Base-by-base conservation (phyloP, 75 land plant species). In the Isoetes taiwanensis region DNA sequence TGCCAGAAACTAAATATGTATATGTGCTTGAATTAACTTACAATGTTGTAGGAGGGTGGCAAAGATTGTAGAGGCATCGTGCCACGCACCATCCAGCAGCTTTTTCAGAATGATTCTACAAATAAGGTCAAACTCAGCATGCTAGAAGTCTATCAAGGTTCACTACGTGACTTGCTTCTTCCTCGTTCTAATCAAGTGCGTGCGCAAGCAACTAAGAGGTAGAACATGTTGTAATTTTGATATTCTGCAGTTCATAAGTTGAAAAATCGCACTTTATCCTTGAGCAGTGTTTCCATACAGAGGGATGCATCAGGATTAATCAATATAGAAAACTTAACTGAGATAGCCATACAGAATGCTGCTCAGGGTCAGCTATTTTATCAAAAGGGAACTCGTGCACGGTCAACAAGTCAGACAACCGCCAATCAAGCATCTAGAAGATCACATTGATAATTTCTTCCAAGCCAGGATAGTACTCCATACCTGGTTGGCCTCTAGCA, bases 141-240 rank as follows among this genome's bases (percentile, higher is more conserved):
- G 93, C 68, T 86, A 32, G 93, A 86, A 65, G 65, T 86, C 16
- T 86, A 86, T 65, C 71, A 85, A 76, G 93, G 87, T 37, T 66
- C 60, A 26, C 63, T 86, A 29, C 75, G 76, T 33, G 93, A 86
- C 61, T 60, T 86, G 58, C 81, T 83, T n/a, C 80, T 75, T 25
- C 50, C 64, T 14, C 34, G 58, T n/a, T 40, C 56, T 17, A 35
- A 63, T 16, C 65, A 63, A 27, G 11, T 52, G 11, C 30, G 56
- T 16, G 72, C 70, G 16, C 32, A 61, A 24, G 25, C 32, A 17
- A 4, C 84, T 5, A 87, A 59, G 68, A 57, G 82, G 90, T 86
- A 77, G 26, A n/a, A n/a, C n/a, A n/a, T n/a, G n/a, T n/a, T n/a
- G n/a, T n/a, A n/a, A n/a, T n/a, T 26, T 25, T 2, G 10, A 25